These are phyloP conservation scores for Solanum etuberosum DNA, from an alignment of 257 asterid genomes.

Conservation along the genomic window DNA sequence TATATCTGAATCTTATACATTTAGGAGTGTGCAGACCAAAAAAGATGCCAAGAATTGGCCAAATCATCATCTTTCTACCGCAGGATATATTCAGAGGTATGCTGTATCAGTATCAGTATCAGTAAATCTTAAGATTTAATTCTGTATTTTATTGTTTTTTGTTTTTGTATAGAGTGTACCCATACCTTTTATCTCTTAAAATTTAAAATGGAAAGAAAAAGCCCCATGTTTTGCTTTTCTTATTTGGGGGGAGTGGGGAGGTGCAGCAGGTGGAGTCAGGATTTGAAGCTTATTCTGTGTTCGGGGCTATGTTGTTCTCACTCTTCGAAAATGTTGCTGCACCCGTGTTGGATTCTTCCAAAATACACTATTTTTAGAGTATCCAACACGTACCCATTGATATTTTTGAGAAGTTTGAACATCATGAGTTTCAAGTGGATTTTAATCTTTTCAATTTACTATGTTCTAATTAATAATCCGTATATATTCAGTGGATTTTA, in stretches of 20 bases:
- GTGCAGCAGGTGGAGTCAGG: not conserved
- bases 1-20: not conserved
- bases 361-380: too few species aligned
- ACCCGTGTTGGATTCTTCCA: too few species aligned
- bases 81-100: conserved; percentile 64
- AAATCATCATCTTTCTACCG: conserved; percentile 49
- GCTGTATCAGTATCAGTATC: not conserved
- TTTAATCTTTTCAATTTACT: not conserved
- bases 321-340: not conserved
- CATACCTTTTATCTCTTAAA: not conserved
- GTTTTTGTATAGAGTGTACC: not conserved
- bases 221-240: not conserved
- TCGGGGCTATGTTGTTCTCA: not conserved
- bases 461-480: not conserved
- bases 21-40: conserved; percentile 27
- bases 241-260: not conserved
- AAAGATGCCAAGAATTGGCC: conserved; percentile 16
- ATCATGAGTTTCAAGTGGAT: not conserved
- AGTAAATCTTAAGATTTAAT: not conserved
- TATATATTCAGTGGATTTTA: not conserved
- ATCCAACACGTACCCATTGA: too few species aligned
- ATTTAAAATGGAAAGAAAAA: not conserved
- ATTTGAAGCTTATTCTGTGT: too few species aligned
- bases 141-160: not conserved
- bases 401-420: not conserved